Conservation (phyloP, 1,284 basidiomycete genomes). For the Puccinia hordei region DNA sequence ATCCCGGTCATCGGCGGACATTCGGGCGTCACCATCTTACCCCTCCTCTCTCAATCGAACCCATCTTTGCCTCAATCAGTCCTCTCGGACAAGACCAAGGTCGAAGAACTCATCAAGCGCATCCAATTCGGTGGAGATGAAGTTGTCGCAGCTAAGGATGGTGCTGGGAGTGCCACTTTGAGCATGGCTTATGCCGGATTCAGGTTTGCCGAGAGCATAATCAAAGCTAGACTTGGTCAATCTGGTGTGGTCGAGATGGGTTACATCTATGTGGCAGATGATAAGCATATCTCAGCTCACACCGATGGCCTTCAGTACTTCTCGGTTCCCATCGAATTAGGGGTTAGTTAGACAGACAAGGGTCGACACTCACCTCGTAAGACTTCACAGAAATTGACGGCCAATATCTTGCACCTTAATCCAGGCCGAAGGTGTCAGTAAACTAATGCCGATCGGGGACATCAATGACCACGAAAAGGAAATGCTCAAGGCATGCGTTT, state of each 20-base stretch:
- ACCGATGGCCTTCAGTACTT: conserved; percentile 73
- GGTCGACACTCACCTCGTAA: not conserved
- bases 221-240: conserved; percentile 48
- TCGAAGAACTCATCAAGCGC: conserved; percentile 58
- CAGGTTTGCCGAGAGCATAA: conserved; percentile 56
- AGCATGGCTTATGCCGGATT: conserved; percentile 60
- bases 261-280: conserved; percentile 44
- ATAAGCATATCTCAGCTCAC: conserved; percentile 53
- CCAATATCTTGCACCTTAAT: not conserved
- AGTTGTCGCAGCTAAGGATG: conserved; percentile 60
- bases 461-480: conserved; percentile 41
- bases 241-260: conserved; percentile 47
- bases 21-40: conserved; percentile 93
- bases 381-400: not conserved
- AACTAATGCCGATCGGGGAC: conserved; percentile 40
- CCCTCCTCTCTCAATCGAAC: conserved; percentile 79
- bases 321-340: conserved; percentile 84
- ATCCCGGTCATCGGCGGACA: conserved; percentile 94
- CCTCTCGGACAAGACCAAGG: conserved; percentile 56
- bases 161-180: conserved; percentile 59
- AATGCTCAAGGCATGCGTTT: conserved; percentile 43
- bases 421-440: conserved; percentile 38
- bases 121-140: conserved; percentile 61
- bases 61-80: conserved; percentile 52
- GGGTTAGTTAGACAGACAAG: conserved; percentile 64